phyloP scores from a whole-genome alignment of 345 rosid species.

The Firmiana major region DNA sequence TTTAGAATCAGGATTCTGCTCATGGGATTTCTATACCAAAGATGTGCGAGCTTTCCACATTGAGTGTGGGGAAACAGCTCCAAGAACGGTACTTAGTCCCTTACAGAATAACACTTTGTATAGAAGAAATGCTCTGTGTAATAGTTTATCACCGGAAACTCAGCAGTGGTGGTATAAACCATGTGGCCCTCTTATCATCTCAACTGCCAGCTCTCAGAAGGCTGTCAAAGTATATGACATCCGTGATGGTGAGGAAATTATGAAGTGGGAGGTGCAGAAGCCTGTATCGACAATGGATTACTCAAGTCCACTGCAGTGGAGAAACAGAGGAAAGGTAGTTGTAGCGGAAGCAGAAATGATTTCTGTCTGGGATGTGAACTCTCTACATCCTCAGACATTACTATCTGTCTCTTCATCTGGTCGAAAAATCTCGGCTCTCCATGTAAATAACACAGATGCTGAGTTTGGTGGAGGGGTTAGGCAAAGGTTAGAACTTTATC shows the following conservation, averaged over 20 bases:
- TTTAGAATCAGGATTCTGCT: constrained; percentile 90
- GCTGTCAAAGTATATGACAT: constrained; percentile 70
- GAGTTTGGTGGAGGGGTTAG: constrained; percentile 95
- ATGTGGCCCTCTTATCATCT: constrained; percentile 78
- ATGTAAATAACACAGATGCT: constrained; percentile 85
- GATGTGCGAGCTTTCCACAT: constrained; percentile 65
- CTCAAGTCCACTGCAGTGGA: constrained; percentile 98
- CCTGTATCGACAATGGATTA: constrained; percentile 68
- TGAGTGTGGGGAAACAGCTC: constrained; percentile 55
- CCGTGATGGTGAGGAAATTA: constrained; percentile 87
- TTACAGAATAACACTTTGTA: constrained; percentile 44
- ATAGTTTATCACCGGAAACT: constrained; percentile 48
- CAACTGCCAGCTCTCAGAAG: constrained; percentile 65
- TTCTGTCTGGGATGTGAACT: constrained; percentile 95
- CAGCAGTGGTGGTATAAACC: constrained; percentile 92
- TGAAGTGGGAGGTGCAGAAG: constrained; percentile 89
- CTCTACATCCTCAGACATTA: constrained; percentile 62
- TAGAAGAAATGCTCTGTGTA: constrained; percentile 52
- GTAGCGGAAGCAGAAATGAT: constrained; percentile 80
- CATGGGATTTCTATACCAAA: constrained; percentile 94
- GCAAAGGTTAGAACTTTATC: constrained; percentile 58
- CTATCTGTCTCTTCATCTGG: constrained; percentile 57
- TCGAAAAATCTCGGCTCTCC: constrained; percentile 73
- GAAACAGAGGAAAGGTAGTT: constrained; percentile 81
- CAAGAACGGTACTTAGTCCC: constrained; percentile 78